These are phyloP conservation scores for Posidonia oceanica DNA, from an alignment of 116 monocot genomes.

Conservation along the genomic window DNA sequence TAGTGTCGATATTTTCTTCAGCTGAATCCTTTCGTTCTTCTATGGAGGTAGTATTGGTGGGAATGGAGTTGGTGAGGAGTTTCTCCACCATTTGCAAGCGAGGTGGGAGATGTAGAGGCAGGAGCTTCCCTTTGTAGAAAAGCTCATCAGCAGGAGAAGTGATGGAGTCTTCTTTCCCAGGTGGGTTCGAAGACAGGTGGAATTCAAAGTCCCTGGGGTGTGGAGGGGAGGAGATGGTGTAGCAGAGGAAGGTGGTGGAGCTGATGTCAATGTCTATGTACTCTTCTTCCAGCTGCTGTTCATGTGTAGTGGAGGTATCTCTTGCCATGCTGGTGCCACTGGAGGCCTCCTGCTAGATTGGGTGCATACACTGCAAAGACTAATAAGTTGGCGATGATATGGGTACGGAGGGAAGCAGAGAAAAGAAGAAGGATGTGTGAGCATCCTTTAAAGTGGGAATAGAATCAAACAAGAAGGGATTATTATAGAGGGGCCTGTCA, in stretches of 20 bases:
- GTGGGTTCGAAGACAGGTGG: slow-evolving; percentile 27
- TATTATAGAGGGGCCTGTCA: slow-evolving; percentile 5
- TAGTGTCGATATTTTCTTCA: background rate
- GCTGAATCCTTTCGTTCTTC: background rate
- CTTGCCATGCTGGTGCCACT: background rate
- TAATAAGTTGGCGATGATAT: background rate
- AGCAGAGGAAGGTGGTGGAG: slow-evolving; percentile 20
- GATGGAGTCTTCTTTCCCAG: slow-evolving; percentile 15
- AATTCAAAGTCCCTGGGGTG: slow-evolving; percentile 67
- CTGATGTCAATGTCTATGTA: slow-evolving; percentile 88
- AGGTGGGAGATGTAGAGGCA: slow-evolving; percentile 69
- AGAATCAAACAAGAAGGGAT: slow-evolving; percentile 16
- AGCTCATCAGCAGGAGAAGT: slow-evolving; percentile 91
- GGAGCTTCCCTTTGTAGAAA: slow-evolving; percentile 83
- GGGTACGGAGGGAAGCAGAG: background rate
- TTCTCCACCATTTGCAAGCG: slow-evolving; percentile 47
- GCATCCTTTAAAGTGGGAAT: slow-evolving; percentile 23
- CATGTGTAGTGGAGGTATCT: background rate
- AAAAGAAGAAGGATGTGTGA: slow-evolving; percentile 8
- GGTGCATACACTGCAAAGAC: background rate
- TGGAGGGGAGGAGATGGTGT: slow-evolving; percentile 24
- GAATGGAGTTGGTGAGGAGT: slow-evolving; percentile 20
- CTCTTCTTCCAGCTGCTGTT: slow-evolving; percentile 36
- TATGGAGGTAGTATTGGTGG: background rate
- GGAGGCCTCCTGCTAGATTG: background rate